Evolutionary conservation across 2,329 filamentous ascomycete species (phyloP).

Genomic region (Fusarium torulosum): DNA sequence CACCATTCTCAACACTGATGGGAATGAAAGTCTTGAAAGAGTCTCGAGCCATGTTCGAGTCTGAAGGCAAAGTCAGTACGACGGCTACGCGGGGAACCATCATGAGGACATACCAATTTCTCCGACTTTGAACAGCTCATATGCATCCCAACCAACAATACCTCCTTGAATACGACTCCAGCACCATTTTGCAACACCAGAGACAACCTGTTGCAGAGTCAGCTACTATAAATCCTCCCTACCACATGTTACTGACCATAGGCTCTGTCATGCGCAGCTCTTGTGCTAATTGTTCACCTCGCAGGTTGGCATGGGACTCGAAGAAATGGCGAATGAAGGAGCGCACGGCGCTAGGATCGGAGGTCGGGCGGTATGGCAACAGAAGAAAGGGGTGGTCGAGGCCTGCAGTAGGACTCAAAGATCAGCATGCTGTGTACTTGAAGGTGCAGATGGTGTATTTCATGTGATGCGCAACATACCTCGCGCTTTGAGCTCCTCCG

Average conservation of each 20-base stretch:
- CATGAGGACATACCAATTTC: constrained; percentile 75
- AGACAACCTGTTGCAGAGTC: constrained; percentile 75
- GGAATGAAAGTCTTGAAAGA: constrained; percentile 98
- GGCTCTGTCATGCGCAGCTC: constrained; percentile 94
- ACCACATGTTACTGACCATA: constrained; percentile 73
- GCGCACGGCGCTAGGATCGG: constrained; percentile 90
- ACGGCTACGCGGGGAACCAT: background rate
- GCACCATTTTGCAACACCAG: constrained; percentile 97
- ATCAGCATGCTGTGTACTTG: constrained; percentile 37
- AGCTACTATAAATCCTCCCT: constrained; percentile 28
- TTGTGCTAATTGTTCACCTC: constrained; percentile 79
- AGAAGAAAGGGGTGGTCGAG: constrained; percentile 93
- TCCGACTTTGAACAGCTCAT: constrained; percentile 94
- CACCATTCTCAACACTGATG: constrained; percentile 87
- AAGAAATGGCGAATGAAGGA: constrained; percentile 96
- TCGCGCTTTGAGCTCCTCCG: constrained; percentile 91
- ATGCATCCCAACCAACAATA: constrained; percentile 96
- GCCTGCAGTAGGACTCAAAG: constrained; percentile 62
- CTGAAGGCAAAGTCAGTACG: constrained; percentile 60
- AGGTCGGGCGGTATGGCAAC: constrained; percentile 92
- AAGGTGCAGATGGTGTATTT: constrained; percentile 2
- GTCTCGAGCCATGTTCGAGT: constrained; percentile 90
- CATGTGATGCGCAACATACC: constrained; percentile 68
- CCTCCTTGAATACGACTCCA: constrained; percentile 93
- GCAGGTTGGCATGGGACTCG: constrained; percentile 72